Evolutionary conservation across 2,329 filamentous ascomycete genomes (phyloP), one percentile per base, ranked within the genome.

Genomic region (Scleromitrula shiraiana): DNA sequence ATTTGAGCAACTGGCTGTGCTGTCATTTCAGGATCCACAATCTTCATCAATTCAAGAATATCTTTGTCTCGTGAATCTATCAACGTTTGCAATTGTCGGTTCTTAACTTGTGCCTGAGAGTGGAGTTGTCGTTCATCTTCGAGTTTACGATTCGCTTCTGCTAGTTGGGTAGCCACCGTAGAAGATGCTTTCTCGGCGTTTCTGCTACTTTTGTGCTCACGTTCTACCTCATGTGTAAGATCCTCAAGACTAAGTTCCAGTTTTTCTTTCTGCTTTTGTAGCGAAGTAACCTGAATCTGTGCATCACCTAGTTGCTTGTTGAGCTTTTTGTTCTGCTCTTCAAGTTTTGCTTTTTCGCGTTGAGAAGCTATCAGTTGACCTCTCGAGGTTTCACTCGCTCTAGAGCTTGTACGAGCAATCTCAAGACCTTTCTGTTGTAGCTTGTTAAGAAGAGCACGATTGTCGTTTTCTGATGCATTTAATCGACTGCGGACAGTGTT

Each of bases 341-440:
- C 90, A 0, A 86, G 67, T 59, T 84, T 88, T 1, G 77, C 66
- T 68, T 95, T 97, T 61, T 96, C 91, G 14, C 82, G 78, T 54
- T 91, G 88, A 23, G 96, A 71, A 50, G 83, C 80, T 32, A 78
- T 67, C 40, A 96, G 73, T 56, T 93, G 85, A 2, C 82, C 76
- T 30, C 90, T 82, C 39, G 89, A 87, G 26, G 82, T 86, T 58
- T 97, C 91, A 52, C 79, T 89, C 24, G 86, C 91, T 50, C 84
- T 83, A 5, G 90, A 95, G 51, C 80, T 88, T 0, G 91, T 93
- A 38, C 93, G 80, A 33, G 91, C 91, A 65, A 98, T 94, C 63
- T 98, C 91, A 6, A 98, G 76, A 24, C 94, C 93, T 71, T 97
- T 97, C 62, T 97, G 91, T 61, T 97, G 91, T 15, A 98, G 76